Conservation (phyloP, 2,329 filamentous ascomycete species). For the Sodiomyces alkalinus region DNA sequence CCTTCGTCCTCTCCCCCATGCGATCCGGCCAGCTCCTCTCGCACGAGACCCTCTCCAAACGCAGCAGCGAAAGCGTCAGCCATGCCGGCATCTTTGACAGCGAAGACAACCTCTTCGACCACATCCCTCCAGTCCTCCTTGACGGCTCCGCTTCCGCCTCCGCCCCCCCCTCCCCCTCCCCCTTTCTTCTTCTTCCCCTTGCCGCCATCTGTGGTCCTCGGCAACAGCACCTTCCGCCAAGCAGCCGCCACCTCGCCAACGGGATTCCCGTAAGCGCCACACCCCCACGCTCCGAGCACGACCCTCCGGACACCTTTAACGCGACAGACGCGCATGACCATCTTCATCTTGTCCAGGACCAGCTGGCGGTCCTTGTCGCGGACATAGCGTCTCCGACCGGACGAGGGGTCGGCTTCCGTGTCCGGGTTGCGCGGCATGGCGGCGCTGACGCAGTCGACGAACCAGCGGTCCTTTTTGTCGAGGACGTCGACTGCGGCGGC, state of each 20-base stretch:
- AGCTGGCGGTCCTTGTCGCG: constrained; percentile 33
- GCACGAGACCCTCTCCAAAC: constrained; percentile 25
- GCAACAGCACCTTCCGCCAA: constrained; percentile 24
- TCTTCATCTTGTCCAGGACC: constrained; percentile 38
- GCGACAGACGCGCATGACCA: constrained; percentile 36
- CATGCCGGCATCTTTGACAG: constrained; percentile 36
- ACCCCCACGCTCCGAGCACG: constrained; percentile 50
- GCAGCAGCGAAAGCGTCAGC: constrained; percentile 32
- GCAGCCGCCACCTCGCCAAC: constrained; percentile 39
- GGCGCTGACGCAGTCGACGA: constrained; percentile 41
- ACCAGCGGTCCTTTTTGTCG: constrained; percentile 35
- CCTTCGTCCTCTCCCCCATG: no score
- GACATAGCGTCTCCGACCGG: constrained; percentile 20
- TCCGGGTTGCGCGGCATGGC: constrained; percentile 46
- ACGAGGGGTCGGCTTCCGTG: constrained; percentile 19
- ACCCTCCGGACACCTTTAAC: constrained; percentile 29
- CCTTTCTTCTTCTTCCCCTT: constrained; percentile 10
- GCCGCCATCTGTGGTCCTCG: constrained; percentile 5
- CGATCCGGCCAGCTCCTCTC: constrained; percentile 12
- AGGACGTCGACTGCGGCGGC: no score
- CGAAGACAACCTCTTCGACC: constrained; percentile 40
- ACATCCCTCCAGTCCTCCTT: constrained; percentile 25
- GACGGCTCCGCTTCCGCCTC: no score
- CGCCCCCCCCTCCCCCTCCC: no score
- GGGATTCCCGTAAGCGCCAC: constrained; percentile 48